These are phyloP conservation scores for Zygosaccharomyces pseudobailii DNA, from an alignment of 1,139 yeast species.

Conservation along the genomic window DNA sequence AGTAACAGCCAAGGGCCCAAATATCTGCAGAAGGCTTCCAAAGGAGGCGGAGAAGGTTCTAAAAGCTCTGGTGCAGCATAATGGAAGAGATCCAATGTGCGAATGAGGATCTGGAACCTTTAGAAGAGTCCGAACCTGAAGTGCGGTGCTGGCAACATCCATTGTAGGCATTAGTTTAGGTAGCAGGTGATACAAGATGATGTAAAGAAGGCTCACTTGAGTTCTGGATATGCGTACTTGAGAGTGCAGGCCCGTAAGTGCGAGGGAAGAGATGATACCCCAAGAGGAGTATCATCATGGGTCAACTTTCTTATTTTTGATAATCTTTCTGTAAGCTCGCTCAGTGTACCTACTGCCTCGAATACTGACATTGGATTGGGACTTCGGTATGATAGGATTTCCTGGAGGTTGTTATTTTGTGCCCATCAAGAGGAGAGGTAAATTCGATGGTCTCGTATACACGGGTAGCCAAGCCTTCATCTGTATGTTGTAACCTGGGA, in stretches of 20 bases:
- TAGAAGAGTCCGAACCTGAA: conserved; percentile 3
- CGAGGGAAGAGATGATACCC: conserved; percentile 26
- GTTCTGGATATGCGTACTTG: conserved; percentile 16
- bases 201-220: conserved; percentile 9
- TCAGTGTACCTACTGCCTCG: conserved; percentile 7
- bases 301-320: conserved; percentile 23
- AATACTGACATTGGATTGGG: conserved; percentile 38
- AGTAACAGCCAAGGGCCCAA: conserved; percentile 87
- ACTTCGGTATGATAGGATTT: conserved; percentile 40
- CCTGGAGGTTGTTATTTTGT: conserved; percentile 12
- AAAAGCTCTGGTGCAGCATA: conserved; percentile 88
- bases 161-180: conserved; percentile 10
- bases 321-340: conserved; percentile 24
- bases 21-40: conserved; percentile 68
- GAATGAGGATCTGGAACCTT: conserved; percentile 18
- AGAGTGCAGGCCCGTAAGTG: conserved; percentile 33
- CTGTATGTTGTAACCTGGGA: conserved; percentile 16
- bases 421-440: conserved; percentile 11
- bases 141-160: conserved; percentile 12
- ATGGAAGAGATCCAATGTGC: conserved; percentile 83
- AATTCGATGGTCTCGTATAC: conserved; percentile 8
- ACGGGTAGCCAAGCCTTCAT: conserved; percentile 3
- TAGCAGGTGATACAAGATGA: conserved; percentile 4
- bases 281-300: conserved; percentile 35
- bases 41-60: conserved; percentile 59